Evolutionary conservation across 805 yeast genomes (phyloP), one percentile per base, ranked within the genome.

Genomic region (Saturnispora mendoncae): DNA sequence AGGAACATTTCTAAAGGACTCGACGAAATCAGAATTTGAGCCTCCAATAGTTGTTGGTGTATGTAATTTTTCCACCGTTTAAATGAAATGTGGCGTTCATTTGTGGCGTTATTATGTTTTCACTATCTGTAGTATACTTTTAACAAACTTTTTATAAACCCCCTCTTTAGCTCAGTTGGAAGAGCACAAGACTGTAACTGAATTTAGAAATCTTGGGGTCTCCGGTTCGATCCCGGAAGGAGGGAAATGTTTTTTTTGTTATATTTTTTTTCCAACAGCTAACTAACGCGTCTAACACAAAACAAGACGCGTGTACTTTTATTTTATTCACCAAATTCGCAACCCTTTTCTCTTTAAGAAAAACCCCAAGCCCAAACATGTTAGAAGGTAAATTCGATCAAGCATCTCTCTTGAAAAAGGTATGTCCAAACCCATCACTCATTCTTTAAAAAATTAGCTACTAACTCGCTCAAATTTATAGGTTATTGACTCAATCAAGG

Each of bases 381-480:
- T 78, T 92, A 68, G 98, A 92, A 77, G 97, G 95, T 52, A 88
- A 87, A 70, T 84, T 92, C 53, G 90, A 83, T 55, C 88, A 87
- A 69, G 95, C 97, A 41, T 74, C 88, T 44, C 74, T 87, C 51
- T 76, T 92, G 60, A 92, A 92, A 67, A 87, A 84, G 64, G 74
- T 72, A 55, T 23, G 70, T 61, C 6, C 6, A 13, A 12, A 15
- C 17, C 13, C 12, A 17, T n/a, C 13, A 6, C 6, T 17, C 15
- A 14, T 9, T 14, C 38, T 15, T n/a, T 20, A 26, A 3, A 17
- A 9, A 10, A 26, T 15, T 43, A 26, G 13, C 31, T 24, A 28
- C 32, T 41, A 32, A 27, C 38, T 19, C 14, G 4, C 21, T 17
- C 26, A 17, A 20, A 21, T 13, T 12, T 19, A 7, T 38, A 68